Conservation (phyloP, 2,329 filamentous ascomycete species). For the Diaporthe sp. region DNA sequence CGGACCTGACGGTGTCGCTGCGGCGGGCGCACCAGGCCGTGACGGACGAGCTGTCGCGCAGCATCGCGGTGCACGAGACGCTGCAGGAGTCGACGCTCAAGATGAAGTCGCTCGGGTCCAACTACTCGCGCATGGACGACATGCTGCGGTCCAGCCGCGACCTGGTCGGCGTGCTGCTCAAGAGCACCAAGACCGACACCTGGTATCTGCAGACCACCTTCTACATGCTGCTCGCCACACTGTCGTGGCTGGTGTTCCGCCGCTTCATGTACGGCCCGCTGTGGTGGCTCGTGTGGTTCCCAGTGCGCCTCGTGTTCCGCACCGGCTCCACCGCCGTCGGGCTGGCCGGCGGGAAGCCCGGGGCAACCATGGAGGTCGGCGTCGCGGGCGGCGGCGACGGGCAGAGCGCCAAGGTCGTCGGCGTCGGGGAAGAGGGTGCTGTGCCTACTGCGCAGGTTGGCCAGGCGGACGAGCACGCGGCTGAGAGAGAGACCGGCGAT, state of each 20-base stretch:
- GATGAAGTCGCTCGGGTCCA: conserved; percentile 83
- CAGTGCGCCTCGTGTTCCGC: conserved; percentile 77
- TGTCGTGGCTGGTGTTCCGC: conserved; percentile 88
- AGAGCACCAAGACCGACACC: conserved; percentile 94
- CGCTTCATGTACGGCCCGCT: conserved; percentile 88
- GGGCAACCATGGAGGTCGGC: conserved; percentile 46
- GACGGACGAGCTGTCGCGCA: conserved; percentile 85
- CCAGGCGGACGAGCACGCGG: conserved; percentile 47
- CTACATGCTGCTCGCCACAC: conserved; percentile 82
- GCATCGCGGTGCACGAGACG: conserved; percentile 90
- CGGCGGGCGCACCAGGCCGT: conserved; percentile 90
- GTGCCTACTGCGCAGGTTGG: conserved; percentile 65
- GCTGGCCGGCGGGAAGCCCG: conserved; percentile 56
- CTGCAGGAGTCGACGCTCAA: conserved; percentile 87
- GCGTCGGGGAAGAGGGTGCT: conserved; percentile 53
- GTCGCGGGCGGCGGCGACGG: conserved; percentile 42
- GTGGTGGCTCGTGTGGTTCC: conserved; percentile 91
- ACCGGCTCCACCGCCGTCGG: conserved; percentile 66
- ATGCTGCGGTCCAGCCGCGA: conserved; percentile 81
- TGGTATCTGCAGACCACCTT: conserved; percentile 97
- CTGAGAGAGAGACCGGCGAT: conserved; percentile 44
- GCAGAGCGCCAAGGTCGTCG: conserved; percentile 46
- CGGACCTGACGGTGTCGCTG: conserved; percentile 86
- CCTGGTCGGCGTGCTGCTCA: conserved; percentile 82
- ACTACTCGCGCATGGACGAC: conserved; percentile 83